Evolutionary conservation across 179 eudicot species (phyloP), one percentile per base, ranked within the genome.

Genomic region (Beta lomatogona): DNA sequence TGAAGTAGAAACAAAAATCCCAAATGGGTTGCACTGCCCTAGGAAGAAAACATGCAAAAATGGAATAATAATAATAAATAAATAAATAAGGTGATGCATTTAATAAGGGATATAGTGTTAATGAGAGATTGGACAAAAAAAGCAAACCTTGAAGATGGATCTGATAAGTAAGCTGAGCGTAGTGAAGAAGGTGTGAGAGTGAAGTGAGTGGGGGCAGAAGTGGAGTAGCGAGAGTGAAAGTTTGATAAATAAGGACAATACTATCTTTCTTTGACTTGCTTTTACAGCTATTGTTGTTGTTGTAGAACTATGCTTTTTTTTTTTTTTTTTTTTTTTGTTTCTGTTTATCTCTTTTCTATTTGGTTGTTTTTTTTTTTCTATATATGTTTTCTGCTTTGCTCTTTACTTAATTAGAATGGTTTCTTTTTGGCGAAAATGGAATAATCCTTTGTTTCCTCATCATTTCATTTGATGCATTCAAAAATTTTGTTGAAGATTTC

Each of bases 91-190:
- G 13, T 7, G 58, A 21, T 28, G 21, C 61, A 79, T 66, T 66
- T 9, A 57, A 77, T 31, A 57, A 13, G 45, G 14, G 19, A 45
- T 67, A 10, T 5, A 19, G n/a, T 13, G 25, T 2, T 9, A 3
- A 52, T 13, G 45, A 64, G 16, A 63, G 4, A 28, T 11, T 5
- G 12, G 1, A 45, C 18, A 7, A 19, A 45, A 50, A n/a, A 77
- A 19, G 18, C 46, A 45, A 71, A 82, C 81, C 81, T 71, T 54
- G 81, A 55, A 65, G 71, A 54, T 78, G 85, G 85, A 82, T 82
- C 85, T 75, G 77, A 75, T 78, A 44, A 64, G 77, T 61, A 53
- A 77, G 57, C 50, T 6, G n/a, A 12, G 52, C 46, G 45, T 36
- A 61, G 79, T 63, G 79, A 61, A 76, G 59, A 75, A 60, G 21